These are phyloP conservation scores for Tulasnella sp. DNA, from an alignment of 768 basidiomycete species.

Conservation along the genomic window DNA sequence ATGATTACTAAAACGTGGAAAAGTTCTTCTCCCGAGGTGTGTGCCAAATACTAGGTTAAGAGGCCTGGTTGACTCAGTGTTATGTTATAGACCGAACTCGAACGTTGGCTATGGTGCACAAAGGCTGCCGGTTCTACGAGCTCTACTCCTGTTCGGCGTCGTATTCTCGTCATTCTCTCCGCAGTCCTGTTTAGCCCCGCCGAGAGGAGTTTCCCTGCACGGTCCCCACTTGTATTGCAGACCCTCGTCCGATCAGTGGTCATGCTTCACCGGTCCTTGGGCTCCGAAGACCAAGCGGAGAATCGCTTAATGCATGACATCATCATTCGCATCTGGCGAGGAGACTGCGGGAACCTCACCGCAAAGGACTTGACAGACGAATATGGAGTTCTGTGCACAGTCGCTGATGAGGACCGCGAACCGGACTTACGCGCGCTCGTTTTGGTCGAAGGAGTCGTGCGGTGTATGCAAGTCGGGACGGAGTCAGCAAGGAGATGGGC, in stretches of 20 bases:
- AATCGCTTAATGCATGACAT: constrained; percentile 1
- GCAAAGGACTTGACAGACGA: constrained; percentile 42
- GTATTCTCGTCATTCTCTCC: constrained; percentile 45
- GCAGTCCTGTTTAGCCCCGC: constrained; percentile 37
- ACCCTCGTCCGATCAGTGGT: constrained; percentile 12
- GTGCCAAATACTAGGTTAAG: constrained; percentile 20
- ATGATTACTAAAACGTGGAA: constrained; percentile 50
- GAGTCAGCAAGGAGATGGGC: constrained; percentile 44
- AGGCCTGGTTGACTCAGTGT: constrained; percentile 24
- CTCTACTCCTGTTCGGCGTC: constrained; percentile 38
- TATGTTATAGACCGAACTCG: constrained; percentile 34
- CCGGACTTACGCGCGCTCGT: constrained; percentile 39
- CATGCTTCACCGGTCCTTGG: constrained; percentile 9
- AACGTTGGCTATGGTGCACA: constrained; percentile 65
- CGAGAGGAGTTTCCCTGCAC: background rate
- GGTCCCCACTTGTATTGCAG: constrained; percentile 14
- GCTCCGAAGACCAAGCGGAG: background rate
- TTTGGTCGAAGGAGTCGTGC: constrained; percentile 35
- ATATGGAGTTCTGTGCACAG: constrained; percentile 34
- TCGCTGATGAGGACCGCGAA: constrained; percentile 4
- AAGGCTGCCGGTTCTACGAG: constrained; percentile 44
- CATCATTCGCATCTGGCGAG: constrained; percentile 24
- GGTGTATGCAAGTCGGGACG: constrained; percentile 45
- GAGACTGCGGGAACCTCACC: constrained; percentile 45
- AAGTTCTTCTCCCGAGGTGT: constrained; percentile 46